These are phyloP conservation scores for Botryotinia calthae DNA, from an alignment of 2,329 filamentous ascomycete genomes.

Conservation along the genomic window DNA sequence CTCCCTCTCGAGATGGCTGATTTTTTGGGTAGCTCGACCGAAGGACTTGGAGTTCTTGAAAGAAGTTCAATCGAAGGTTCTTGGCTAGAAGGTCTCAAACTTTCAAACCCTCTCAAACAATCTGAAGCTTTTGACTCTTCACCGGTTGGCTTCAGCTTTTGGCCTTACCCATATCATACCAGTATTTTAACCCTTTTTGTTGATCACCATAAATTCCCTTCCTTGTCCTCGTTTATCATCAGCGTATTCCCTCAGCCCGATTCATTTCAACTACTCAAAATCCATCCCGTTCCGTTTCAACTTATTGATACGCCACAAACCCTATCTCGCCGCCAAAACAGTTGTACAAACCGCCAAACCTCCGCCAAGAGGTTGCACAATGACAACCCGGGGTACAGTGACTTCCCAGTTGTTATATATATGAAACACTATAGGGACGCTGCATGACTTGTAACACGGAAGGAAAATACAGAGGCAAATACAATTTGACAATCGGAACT, in stretches of 20 bases:
- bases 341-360: not conserved
- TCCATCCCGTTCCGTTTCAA: not conserved
- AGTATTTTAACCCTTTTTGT: not conserved
- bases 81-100: not conserved
- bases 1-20: not conserved
- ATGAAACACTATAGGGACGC: conserved; percentile 1
- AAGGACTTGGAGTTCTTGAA: not conserved
- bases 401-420: not conserved
- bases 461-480: not conserved
- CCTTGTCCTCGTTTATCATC: not conserved
- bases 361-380: not conserved
- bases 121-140: not conserved
- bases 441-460: not conserved
- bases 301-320: not conserved
- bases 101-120: not conserved
- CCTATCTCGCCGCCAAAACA: not conserved
- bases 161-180: not conserved
- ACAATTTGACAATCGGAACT: not conserved
- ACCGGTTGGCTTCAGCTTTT: not conserved
- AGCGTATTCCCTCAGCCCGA: not conserved
- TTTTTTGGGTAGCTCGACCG: not conserved
- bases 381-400: conserved; percentile 2
- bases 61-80: not conserved
- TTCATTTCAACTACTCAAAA: not conserved
- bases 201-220: not conserved